A percentile compares a stretch with the other conserved stretches of the same genome.
Conservation (phyloP, 2,329 filamentous ascomycete species). For the Drechslerella dactyloides region DNA sequence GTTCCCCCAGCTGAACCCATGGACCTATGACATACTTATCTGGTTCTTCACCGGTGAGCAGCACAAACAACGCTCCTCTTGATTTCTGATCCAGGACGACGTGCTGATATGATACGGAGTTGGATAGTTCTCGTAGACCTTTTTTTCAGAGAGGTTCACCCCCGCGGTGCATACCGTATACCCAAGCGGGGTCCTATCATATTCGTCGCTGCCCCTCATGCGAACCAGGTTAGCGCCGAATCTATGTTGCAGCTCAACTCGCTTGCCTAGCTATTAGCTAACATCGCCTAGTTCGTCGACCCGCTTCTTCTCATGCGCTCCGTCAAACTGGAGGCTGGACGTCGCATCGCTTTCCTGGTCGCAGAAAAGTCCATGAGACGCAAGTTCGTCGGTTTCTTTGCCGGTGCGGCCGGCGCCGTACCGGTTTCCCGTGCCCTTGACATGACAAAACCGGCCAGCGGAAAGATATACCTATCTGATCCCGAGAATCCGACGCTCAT, state of each 20-base stretch:
- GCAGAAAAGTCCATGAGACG: constrained; percentile 94
- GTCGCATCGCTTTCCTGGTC: constrained; percentile 89
- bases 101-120: constrained; percentile 16
- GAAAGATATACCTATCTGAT: constrained; percentile 86
- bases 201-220: constrained; percentile 94
- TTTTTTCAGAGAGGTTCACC: constrained; percentile 98
- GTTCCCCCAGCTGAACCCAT: constrained; percentile 46
- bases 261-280: constrained; percentile 10
- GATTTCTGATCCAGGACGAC: background rate
- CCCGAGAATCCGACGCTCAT: constrained; percentile 83
- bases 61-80: background rate
- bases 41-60: constrained; percentile 49
- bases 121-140: constrained; percentile 76
- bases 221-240: constrained; percentile 75
- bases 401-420: constrained; percentile 83
- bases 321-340: constrained; percentile 81
- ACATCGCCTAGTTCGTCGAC: constrained; percentile 79
- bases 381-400: constrained; percentile 84
- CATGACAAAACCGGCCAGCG: constrained; percentile 76
- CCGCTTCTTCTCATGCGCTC: constrained; percentile 91
- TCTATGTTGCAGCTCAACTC: background rate
- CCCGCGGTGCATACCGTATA: constrained; percentile 92
- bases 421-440: constrained; percentile 94
- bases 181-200: constrained; percentile 86
- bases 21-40: constrained; percentile 50